Base-by-base conservation (phyloP, 1,284 basidiomycete genomes). In the Ganoderma sinense region DNA sequence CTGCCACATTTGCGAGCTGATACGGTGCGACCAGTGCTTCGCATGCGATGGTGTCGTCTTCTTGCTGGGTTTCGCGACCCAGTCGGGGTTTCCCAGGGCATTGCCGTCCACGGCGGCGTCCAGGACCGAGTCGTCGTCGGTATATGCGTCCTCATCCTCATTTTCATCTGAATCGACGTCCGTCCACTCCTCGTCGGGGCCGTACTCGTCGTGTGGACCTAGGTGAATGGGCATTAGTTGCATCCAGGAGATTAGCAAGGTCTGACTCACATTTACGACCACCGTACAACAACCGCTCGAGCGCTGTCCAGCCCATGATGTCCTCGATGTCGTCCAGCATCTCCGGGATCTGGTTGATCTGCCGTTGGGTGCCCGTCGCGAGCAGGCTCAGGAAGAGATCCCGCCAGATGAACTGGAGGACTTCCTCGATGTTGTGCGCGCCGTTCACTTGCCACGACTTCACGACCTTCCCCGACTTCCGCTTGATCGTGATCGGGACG, bases 341-440 rank as follows among this genome's bases (percentile, higher is more conserved):
- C 7, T 84, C 80, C 0, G 85, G 83, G 14, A 91, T 80, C 55
- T 72, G 67, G 39, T 78, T 75, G 68, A 80, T 81, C 23, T 85
- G 83, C 7, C 73, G 76, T 53, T 78, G 75, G 0, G 78, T 78
- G 6, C 82, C 83, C 20, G 79, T 79, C 0, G 84, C 83, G 10
- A 88, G 82, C 75, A 91, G 78, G 40, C 84, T 85, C 10, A 91
- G 75, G 72, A 91, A 86, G 29, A 91, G 81, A 68, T 91, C 90
- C 6, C 91, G 84, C 90, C 90, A 92, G 60, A 91, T 85, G 88
- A 90, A 92, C 26, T 89, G 76, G 2, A 88, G 71, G 40, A 86
- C 82, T n/a, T 77, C 78, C 51, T 87, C 82, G 41, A 91, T 79
- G 55, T 83, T 83, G 31, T 84, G 81, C 0, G 84, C 83, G 14